Evolutionary conservation across 1,139 yeast species (phyloP).

Genomic region (Yamadazyma diddensiae): DNA sequence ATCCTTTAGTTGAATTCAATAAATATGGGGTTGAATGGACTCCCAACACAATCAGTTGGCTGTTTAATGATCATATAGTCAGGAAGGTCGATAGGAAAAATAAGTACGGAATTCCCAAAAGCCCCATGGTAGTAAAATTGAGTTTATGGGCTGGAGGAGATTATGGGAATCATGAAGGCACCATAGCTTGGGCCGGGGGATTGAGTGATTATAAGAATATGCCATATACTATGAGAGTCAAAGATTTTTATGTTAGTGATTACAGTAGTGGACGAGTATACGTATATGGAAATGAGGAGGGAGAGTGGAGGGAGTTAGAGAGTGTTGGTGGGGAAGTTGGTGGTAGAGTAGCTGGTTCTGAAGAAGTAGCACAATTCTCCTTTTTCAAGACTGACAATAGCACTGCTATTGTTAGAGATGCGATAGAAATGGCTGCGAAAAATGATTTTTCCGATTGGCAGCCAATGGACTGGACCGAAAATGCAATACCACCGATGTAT

Average conservation of each 20-base stretch:
- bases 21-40: slow-evolving; percentile 42
- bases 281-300: slow-evolving; percentile 24
- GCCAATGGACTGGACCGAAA: not conserved
- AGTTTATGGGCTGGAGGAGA: slow-evolving; percentile 48
- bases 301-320: slow-evolving; percentile 9
- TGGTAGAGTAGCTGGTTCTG: slow-evolving; percentile 7
- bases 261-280: slow-evolving; percentile 31
- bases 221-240: slow-evolving; percentile 37
- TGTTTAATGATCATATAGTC: slow-evolving; percentile 25
- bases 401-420: too few relatives aligned
- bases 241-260: slow-evolving; percentile 28
- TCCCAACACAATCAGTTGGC: slow-evolving; percentile 29
- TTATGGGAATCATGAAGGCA: slow-evolving; percentile 29
- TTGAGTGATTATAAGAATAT: slow-evolving; percentile 27
- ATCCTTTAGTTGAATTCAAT: slow-evolving; percentile 24
- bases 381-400: too few relatives aligned
- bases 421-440: too few relatives aligned
- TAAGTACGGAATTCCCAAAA: slow-evolving; percentile 32
- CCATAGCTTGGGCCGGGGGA: slow-evolving; percentile 46
- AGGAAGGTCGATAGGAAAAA: slow-evolving; percentile 19
- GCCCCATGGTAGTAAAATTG: slow-evolving; percentile 39
- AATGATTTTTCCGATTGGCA: not conserved
- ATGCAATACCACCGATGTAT: not conserved
- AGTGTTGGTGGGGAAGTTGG: slow-evolving; percentile 12
- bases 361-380: too few relatives aligned